Percentiles rank a stretch among this genome's conserved stretches.
phyloP scores from a whole-genome alignment of 441 rosid genomes.

The Monsonia emarginata region DNA sequence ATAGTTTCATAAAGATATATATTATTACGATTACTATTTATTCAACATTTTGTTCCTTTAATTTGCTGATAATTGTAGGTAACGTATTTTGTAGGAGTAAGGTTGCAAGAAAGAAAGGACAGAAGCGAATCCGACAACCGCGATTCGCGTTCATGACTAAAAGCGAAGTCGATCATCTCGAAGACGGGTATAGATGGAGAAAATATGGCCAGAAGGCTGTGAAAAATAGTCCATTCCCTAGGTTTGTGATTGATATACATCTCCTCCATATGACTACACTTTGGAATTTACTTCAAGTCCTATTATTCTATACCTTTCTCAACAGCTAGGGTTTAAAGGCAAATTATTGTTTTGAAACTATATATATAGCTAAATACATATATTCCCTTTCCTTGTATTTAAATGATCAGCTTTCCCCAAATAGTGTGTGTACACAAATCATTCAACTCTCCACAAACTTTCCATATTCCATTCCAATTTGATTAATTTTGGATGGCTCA shows the following conservation, averaged over 20 bases:
- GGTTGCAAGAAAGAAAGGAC: neutral
- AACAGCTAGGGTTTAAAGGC: neutral
- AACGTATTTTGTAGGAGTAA: neutral
- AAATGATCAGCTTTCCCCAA: too few relatives aligned
- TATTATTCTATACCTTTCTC: too few relatives aligned
- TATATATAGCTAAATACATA: too few relatives aligned
- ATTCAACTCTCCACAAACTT: neutral
- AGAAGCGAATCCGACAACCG: neutral
- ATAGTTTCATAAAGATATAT: too few relatives aligned
- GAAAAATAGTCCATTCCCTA: neutral
- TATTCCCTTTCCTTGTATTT: too few relatives aligned
- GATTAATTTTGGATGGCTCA: neutral
- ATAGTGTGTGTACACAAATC: neutral
- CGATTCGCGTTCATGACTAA: neutral
- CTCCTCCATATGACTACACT: too few relatives aligned
- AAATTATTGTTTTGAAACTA: too few relatives aligned
- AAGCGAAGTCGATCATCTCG: neutral
- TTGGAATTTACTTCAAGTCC: too few relatives aligned
- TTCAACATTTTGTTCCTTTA: neutral
- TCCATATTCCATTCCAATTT: neutral
- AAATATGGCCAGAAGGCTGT: neutral
- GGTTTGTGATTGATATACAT: neutral
- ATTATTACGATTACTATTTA: neutral
- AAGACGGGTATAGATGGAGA: neutral
- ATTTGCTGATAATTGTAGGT: neutral